phyloP scores from a whole-genome alignment of 176 grass and related monocot species.

The Rhynchospora breviuscula region DNA sequence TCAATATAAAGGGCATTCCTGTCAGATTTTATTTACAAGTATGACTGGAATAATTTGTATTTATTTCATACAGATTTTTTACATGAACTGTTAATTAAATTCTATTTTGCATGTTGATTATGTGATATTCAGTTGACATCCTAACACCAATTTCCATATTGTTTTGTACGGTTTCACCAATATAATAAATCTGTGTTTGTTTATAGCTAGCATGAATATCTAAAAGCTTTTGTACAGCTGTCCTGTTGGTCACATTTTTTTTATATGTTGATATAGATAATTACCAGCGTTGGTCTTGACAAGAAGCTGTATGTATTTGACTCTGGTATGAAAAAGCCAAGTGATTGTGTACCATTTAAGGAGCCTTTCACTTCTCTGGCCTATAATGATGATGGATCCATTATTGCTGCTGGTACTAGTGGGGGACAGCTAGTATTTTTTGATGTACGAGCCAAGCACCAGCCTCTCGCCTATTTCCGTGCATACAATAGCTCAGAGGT shows the following conservation, averaged over 20 bases:
- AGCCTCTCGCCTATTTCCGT: conserved; percentile 81
- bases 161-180: neutral
- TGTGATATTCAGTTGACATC: neutral
- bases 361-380: conserved; percentile 88
- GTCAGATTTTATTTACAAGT: neutral
- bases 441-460: conserved; percentile 89
- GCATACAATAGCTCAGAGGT: conserved; percentile 97
- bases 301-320: conserved; percentile 86
- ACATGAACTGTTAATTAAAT: neutral
- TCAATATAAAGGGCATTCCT: neutral
- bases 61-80: neutral
- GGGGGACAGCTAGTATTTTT: conserved; percentile 91
- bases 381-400: conserved; percentile 84
- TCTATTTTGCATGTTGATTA: neutral
- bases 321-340: conserved; percentile 60
- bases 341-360: conserved; percentile 72
- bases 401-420: conserved; percentile 87
- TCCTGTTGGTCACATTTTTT: neutral
- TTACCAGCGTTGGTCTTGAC: conserved; percentile 86
- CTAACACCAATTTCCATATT: neutral
- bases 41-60: conserved; percentile 1
- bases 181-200: conserved; percentile 14
- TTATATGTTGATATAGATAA: conserved; percentile 45
- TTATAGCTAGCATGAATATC: conserved; percentile 27
- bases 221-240: neutral